A percentile compares a stretch with the other conserved stretches of the same genome.
phyloP scores from a whole-genome alignment of 1,284 basidiomycete species.

The Sphaerobolus stellatus region DNA sequence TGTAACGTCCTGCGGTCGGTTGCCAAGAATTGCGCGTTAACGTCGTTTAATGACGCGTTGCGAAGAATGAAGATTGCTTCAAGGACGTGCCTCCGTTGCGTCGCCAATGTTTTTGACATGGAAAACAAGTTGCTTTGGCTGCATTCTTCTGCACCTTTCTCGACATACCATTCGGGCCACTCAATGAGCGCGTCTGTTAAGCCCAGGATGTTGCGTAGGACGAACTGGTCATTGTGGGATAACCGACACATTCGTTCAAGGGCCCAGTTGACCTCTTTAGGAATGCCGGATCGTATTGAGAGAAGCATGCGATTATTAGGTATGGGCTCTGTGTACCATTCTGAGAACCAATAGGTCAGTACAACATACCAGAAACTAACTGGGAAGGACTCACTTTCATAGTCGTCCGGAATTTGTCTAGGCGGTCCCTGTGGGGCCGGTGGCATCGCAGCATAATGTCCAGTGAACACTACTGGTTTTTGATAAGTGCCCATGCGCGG shows the following conservation, averaged over 20 bases:
- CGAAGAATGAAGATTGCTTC: constrained; percentile 77
- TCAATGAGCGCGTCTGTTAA: constrained; percentile 77
- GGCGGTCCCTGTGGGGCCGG: too few relatives aligned
- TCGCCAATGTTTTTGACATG: constrained; percentile 45
- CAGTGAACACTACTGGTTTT: not conserved
- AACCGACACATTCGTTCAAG: constrained; percentile 74
- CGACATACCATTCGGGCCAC: constrained; percentile 71
- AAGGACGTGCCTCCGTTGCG: constrained; percentile 62
- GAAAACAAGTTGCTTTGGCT: constrained; percentile 50
- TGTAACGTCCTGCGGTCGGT: constrained; percentile 56
- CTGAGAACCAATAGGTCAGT: constrained; percentile 38
- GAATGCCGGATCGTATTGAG: constrained; percentile 72
- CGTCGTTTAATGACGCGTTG: constrained; percentile 67
- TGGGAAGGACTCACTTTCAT: constrained; percentile 14
- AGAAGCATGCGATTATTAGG: constrained; percentile 80
- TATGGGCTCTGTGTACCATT: constrained; percentile 75
- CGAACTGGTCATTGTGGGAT: constrained; percentile 72
- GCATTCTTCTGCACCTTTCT: constrained; percentile 15
- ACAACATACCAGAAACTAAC: not conserved
- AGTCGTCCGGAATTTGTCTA: constrained; percentile 15
- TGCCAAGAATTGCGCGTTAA: constrained; percentile 62
- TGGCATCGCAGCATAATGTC: not conserved
- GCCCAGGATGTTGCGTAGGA: constrained; percentile 66
- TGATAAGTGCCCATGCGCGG: too few relatives aligned
- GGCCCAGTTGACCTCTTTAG: constrained; percentile 76